Evolutionary conservation across 2,329 filamentous ascomycete species (phyloP), one percentile per base, ranked within the genome.

Genomic region (Talaromyces atroroseus): DNA sequence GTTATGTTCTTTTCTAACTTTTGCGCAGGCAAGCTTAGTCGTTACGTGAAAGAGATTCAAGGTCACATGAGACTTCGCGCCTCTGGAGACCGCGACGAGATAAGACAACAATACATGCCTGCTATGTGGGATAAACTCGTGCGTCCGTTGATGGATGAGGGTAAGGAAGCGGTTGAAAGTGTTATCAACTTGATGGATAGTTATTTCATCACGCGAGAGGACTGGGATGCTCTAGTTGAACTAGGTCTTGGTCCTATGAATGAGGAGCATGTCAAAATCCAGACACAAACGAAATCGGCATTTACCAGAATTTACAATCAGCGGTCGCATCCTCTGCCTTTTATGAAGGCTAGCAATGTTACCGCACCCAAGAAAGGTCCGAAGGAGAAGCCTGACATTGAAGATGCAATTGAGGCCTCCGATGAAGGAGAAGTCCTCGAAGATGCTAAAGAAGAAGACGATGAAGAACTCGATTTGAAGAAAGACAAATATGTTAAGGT

Each of bases 401-500:
- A 99, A 74, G 94, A 99, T 73, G 94, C 92, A 1, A 87, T 99
- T 54, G 92, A 97, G 49, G 92, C 95, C 64, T 91, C 90, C 5
- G 92, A 95, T 47, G 83, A 86, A 20, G 86, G 80, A n/a, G 85
- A 85, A 34, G 75, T 78, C 1, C 75, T 78, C 48, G 78, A 76
- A 14, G 72, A 75, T n/a, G 71, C 77, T 2, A 81, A 75, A 1
- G 82, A 84, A 44, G 83, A 80, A 1, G 86, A 86, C 0, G 87
- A 89, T 0, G 87, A 90, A 12, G 88, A 91, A 53, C 76, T 85
- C n/a, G 90, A 95, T 68, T 71, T 97, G 52, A 90, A 88, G 67
- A 95, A 92, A 69, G 94, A 99, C 74, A 97, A 96, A 73, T 96
- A 95, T 67, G 92, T 97, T 70, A 95, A 94, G 72, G 82, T 88